Evolutionary conservation across 2,329 filamentous ascomycete genomes (phyloP), one percentile per base, ranked within the genome.

Genomic region (Ophidiomyces ophidiicola): DNA sequence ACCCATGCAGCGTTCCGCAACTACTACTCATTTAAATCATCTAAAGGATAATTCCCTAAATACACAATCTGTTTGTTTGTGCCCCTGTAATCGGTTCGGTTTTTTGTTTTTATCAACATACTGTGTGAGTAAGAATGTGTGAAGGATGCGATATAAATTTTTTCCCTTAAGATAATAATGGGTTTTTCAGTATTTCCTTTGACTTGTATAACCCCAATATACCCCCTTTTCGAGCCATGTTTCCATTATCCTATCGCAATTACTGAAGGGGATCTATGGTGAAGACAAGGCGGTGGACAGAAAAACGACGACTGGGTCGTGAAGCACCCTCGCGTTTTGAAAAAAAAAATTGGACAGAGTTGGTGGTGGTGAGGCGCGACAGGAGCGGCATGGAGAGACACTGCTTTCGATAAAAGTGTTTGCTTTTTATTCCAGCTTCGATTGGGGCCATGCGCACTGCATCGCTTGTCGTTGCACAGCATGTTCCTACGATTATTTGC

Each of bases 41-140:
- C 20, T 32, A 39, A 23, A 32, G 14, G 18, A 29, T 40, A 28
- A 33, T 40, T 35, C 20, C 6, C 11, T 20, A n/a, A n/a, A n/a
- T n/a, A n/a, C n/a, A n/a, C n/a, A n/a, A n/a, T n/a, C 29, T 21
- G 37, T 33, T 6, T 39, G 37, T 29, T 29, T 30, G n/a, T n/a
- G n/a, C n/a, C n/a, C 17, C 35, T 41, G 38, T 39, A 44, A 31
- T 34, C 24, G 30, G 43, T 34, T 44, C 35, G 38, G 42, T 37
- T 34, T n/a, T n/a, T 18, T n/a, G 32, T 11, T 45, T 41, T 58
- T 60, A 52, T 68, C 62, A 3, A 46, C 17, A 39, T 32, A 32
- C 25, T 41, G 42, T 44, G 18, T 38, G 38, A 44, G 34, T 42
- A 33, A 25, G 28, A 40, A 29, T 38, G 41, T 23, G 41, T 11